phyloP scores from a whole-genome alignment of 805 yeast genomes.

The Candida montana region DNA sequence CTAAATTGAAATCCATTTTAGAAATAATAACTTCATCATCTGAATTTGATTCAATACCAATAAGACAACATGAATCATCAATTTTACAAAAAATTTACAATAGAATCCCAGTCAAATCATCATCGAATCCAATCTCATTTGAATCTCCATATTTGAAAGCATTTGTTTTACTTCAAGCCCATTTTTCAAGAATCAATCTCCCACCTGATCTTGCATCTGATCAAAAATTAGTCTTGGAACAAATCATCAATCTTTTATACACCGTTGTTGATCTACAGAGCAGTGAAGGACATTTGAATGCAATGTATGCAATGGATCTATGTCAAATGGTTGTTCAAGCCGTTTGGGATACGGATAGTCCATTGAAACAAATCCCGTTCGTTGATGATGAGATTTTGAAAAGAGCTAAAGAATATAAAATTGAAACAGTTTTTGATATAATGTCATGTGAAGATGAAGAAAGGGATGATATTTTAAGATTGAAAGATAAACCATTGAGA shows the following conservation, averaged over 20 bases:
- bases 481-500: slow-evolving; percentile 45
- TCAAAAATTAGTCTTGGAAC: slow-evolving; percentile 45
- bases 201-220: slow-evolving; percentile 61
- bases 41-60: slow-evolving; percentile 66
- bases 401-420: slow-evolving; percentile 48
- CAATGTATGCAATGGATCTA: slow-evolving; percentile 78
- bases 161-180: slow-evolving; percentile 73
- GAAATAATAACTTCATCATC: slow-evolving; percentile 61
- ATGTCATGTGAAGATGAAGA: slow-evolving; percentile 71
- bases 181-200: slow-evolving; percentile 60
- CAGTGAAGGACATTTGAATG: slow-evolving; percentile 73
- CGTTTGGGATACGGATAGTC: slow-evolving; percentile 73
- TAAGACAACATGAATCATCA: slow-evolving; percentile 55
- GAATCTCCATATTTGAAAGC: slow-evolving; percentile 62
- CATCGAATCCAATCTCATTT: slow-evolving; percentile 22
- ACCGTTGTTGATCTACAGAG: slow-evolving; percentile 74
- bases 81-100: slow-evolving; percentile 46
- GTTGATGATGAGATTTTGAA: slow-evolving; percentile 46
- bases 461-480: slow-evolving; percentile 54
- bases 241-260: slow-evolving; percentile 46
- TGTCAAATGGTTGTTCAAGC: slow-evolving; percentile 87
- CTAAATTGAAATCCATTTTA: slow-evolving; percentile 56
- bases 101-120: slow-evolving; percentile 57
- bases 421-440: slow-evolving; percentile 75
- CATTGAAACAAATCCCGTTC: slow-evolving; percentile 77